A percentile compares a stretch with the other conserved stretches of the same genome.
phyloP scores from a whole-genome alignment of 139 green algal genomes.

The Closterium sp. region DNA sequence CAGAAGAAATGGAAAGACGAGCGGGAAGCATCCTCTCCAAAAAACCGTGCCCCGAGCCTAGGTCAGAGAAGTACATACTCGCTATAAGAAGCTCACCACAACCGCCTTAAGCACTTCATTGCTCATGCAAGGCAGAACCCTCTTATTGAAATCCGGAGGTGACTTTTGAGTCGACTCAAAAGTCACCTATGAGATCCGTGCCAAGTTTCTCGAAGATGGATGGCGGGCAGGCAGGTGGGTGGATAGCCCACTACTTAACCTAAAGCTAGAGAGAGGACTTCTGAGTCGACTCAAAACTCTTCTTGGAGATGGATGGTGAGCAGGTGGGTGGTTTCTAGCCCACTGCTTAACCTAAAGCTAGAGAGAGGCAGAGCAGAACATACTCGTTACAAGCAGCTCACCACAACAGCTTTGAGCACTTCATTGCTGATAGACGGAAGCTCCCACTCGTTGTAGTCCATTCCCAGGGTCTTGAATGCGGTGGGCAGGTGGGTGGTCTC shows the following conservation, averaged over 20 bases:
- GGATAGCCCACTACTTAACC: neutral
- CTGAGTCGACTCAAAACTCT: too few species aligned
- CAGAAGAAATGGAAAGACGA: neutral
- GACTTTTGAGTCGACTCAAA: too few species aligned
- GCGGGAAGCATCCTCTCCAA: too few species aligned
- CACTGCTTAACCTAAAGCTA: neutral
- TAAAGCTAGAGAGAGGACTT: too few species aligned
- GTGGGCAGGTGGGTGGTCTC: slow-evolving; percentile 70
- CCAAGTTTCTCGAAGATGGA: slow-evolving; percentile 91
- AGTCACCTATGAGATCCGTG: slow-evolving; percentile 94
- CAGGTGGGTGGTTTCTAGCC: neutral
- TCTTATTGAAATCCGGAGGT: slow-evolving; percentile 99
- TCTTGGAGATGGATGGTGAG: too few species aligned
- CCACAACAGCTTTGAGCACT: slow-evolving; percentile 94
- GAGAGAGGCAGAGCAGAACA: neutral
- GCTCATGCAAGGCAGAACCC: slow-evolving; percentile 72
- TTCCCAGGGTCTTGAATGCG: slow-evolving; percentile 88
- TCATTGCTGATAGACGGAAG: slow-evolving; percentile 99
- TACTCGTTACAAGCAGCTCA: slow-evolving; percentile 14
- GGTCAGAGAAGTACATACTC: neutral
- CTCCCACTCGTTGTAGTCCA: slow-evolving; percentile 98
- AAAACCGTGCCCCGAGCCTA: too few species aligned
- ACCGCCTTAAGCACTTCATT: neutral
- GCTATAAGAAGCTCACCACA: neutral
- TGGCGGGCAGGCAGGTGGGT: slow-evolving; percentile 70